Evolutionary conservation across 805 yeast species (phyloP).

Genomic region (Kregervanrija delftensis): DNA sequence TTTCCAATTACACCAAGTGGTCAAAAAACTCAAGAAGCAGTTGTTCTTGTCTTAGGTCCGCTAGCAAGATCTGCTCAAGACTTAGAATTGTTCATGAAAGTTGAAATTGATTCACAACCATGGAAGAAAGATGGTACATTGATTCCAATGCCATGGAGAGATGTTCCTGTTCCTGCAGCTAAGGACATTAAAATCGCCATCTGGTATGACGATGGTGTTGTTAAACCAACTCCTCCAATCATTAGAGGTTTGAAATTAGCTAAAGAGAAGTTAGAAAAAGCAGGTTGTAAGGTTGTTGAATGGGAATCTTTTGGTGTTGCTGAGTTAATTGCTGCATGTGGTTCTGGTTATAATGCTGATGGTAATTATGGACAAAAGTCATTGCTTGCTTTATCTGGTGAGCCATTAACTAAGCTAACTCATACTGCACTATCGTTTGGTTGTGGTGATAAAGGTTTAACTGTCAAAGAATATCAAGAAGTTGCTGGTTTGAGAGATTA

Average conservation of each 20-base stretch:
- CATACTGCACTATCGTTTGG: slow-evolving; percentile 47
- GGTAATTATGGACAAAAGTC: slow-evolving; percentile 47
- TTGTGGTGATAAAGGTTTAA: slow-evolving; percentile 40
- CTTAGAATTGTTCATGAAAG: slow-evolving; percentile 40
- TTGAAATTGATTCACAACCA: slow-evolving; percentile 41
- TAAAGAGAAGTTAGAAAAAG: slow-evolving; percentile 42
- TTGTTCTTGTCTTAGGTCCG: slow-evolving; percentile 40
- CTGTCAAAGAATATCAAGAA: slow-evolving; percentile 41
- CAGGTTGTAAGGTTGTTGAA: slow-evolving; percentile 48
- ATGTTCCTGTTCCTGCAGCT: slow-evolving; percentile 29
- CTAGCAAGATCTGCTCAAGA: slow-evolving; percentile 43
- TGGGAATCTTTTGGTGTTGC: slow-evolving; percentile 46
- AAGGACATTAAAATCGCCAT: slow-evolving; percentile 38
- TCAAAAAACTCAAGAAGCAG: slow-evolving; percentile 40
- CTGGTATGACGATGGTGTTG: slow-evolving; percentile 40
- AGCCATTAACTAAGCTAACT: slow-evolving; percentile 53
- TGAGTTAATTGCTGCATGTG: slow-evolving; percentile 49
- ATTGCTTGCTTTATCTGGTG: slow-evolving; percentile 51
- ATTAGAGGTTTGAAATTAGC: slow-evolving; percentile 37
- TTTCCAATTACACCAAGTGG: slow-evolving; percentile 30
- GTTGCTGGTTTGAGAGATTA: slow-evolving; percentile 44
- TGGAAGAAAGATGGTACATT: slow-evolving; percentile 47
- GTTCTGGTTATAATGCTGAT: slow-evolving; percentile 49
- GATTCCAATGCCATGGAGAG: slow-evolving; percentile 46
- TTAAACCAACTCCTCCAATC: slow-evolving; percentile 45